Percentiles rank a stretch among this genome's conserved stretches.
phyloP scores from a whole-genome alignment of 75 land plant genomes.

The Cryptomeria japonica region DNA sequence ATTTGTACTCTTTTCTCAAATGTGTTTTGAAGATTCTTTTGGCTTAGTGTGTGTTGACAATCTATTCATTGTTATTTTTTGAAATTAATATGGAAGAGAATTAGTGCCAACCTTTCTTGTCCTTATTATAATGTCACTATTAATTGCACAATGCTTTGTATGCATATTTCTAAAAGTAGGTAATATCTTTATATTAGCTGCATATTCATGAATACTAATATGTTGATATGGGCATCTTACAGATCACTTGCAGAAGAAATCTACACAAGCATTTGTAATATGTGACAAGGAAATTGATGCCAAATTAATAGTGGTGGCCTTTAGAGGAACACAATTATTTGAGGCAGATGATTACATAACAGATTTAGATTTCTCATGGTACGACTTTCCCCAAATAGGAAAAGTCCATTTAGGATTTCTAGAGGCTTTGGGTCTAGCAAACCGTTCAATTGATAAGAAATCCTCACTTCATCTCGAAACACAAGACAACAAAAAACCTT shows the following conservation, averaged over 20 bases:
- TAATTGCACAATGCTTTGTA: too few relatives aligned
- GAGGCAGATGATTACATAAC: conserved; percentile 63
- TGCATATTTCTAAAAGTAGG: too few relatives aligned
- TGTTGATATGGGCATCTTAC: background rate
- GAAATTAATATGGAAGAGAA: too few relatives aligned
- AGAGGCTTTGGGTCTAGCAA: conserved; percentile 39
- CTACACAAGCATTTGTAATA: conserved; percentile 51
- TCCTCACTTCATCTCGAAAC: background rate
- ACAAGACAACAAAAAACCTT: background rate
- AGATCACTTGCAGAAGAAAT: conserved; percentile 38
- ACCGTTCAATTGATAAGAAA: background rate
- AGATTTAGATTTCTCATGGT: conserved; percentile 67
- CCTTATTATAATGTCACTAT: too few relatives aligned
- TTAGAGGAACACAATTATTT: conserved; percentile 57
- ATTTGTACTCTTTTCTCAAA: too few relatives aligned
- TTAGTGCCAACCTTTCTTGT: too few relatives aligned
- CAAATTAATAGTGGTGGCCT: conserved; percentile 36
- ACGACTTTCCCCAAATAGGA: conserved; percentile 37
- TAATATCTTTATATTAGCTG: too few relatives aligned
- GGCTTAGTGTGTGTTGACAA: too few relatives aligned
- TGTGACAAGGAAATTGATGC: conserved; percentile 54
- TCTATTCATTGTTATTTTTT: too few relatives aligned
- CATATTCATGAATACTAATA: background rate
- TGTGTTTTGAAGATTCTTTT: too few relatives aligned
- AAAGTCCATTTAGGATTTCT: conserved; percentile 58